Evolutionary conservation across 768 basidiomycete species (phyloP), one percentile per base, ranked within the genome.

Genomic region (Pleurotus sapidus): DNA sequence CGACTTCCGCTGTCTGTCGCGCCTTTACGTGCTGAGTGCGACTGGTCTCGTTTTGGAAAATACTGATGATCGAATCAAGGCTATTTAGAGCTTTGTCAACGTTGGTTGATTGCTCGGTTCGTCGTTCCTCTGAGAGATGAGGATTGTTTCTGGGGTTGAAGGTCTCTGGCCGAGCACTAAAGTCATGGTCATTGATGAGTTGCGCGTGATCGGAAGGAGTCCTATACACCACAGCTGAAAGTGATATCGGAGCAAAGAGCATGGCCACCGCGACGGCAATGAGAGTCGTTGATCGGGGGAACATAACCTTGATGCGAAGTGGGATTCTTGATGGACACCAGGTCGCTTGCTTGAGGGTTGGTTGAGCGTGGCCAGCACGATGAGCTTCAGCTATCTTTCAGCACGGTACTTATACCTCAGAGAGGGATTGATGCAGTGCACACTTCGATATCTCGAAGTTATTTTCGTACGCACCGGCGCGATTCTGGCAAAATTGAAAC

Each of bases 281-380:
- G 15, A 50, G 15, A 34, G 27, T 30, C 3, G 15, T 50, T 34
- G 49, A 50, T 50, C 17, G 49, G 49, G 17, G 37, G 27, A 50
- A 34, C 49, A 50, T 50, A 14, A 7, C 5, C 11, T 7, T n/a
- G n/a, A n/a, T 49, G 17, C n/a, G 49, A 34, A 17, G 15, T 24
- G 5, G 11, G 15, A 20, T 6, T 7, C 3, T 15, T 50, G 37
- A n/a, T 50, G 27, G 49, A 50, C 49, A 50, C 49, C 30, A 50
- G 49, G 49, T 37, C 49, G 27, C 49, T 50, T 24, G 6, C 0
- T 4, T 45, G 27, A 25, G 49, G 15, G 4, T 50, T 34, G 24
- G n/a, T 20, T 50, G 49, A 50, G 34, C 49, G 49, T 50, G 46
- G 49, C 49, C 49, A 5, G 49, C 49, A 50, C 49, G 49, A 50